Conservation (phyloP, 768 basidiomycete genomes). For the Leccinellum luteum region DNA sequence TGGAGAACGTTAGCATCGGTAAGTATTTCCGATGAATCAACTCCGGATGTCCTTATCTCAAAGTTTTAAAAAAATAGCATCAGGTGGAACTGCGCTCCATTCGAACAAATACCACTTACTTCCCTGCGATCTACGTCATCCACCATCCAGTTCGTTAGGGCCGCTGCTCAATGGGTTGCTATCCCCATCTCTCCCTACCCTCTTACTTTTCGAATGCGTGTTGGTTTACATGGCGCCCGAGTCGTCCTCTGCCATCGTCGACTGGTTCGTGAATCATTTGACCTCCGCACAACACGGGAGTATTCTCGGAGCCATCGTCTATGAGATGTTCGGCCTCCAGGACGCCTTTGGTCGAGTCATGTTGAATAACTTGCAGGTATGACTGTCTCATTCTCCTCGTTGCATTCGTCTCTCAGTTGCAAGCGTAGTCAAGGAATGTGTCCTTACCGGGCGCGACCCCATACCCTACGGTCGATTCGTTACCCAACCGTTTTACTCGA, state of each 20-base stretch:
- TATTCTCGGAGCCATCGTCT: constrained; percentile 60
- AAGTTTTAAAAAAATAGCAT: constrained; percentile 6
- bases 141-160: constrained; percentile 49
- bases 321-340: constrained; percentile 85
- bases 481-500: constrained; percentile 54
- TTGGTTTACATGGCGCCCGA: constrained; percentile 78
- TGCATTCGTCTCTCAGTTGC: not conserved
- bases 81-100: constrained; percentile 37
- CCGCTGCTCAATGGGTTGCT: constrained; percentile 40
- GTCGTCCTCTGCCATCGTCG: constrained; percentile 55
- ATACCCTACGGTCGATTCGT: constrained; percentile 53
- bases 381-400: constrained; percentile 1
- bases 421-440: constrained; percentile 63
- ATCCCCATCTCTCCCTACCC: constrained; percentile 63
- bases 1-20: constrained; percentile 18
- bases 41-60: not conserved
- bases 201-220: constrained; percentile 91
- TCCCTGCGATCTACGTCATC: constrained; percentile 70
- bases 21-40: not conserved
- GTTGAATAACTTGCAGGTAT: constrained; percentile 80
- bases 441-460: constrained; percentile 68
- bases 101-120: constrained; percentile 48
- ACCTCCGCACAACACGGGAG: constrained; percentile 8
- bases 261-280: constrained; percentile 70
- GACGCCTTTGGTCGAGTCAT: constrained; percentile 94